Conservation (phyloP, 129 eudicot species). For the Ambrosia artemisiifolia region DNA sequence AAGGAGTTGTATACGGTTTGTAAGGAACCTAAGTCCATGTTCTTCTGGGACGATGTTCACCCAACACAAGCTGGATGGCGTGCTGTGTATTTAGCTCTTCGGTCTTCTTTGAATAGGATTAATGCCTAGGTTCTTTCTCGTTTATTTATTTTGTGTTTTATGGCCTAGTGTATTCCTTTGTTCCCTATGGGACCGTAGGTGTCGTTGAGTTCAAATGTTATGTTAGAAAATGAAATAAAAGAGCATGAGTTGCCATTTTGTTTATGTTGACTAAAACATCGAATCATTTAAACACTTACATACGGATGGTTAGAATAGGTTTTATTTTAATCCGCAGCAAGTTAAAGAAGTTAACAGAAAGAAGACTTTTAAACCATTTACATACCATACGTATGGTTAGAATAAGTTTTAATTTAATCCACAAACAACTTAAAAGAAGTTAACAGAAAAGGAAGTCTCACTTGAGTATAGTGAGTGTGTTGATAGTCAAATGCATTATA, state of each 20-base stretch:
- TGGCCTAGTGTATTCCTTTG: background rate
- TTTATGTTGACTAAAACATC: background rate
- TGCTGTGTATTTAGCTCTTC: constrained; percentile 42
- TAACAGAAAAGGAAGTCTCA: too few species aligned
- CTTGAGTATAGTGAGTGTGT: too few species aligned
- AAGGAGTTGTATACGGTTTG: constrained; percentile 53
- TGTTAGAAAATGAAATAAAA: constrained; percentile 23
- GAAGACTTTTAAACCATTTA: too few species aligned
- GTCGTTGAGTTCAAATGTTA: background rate
- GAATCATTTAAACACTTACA: background rate
- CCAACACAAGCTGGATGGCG: constrained; percentile 86
- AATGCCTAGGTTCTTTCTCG: constrained; percentile 9
- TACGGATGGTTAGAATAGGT: background rate
- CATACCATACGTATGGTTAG: too few species aligned
- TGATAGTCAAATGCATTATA: too few species aligned
- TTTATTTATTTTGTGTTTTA: constrained; percentile 2
- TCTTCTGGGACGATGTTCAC: constrained; percentile 75
- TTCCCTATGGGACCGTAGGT: constrained; percentile 7
- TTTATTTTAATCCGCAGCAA: too few species aligned
- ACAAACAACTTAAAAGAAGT: too few species aligned
- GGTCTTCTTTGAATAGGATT: constrained; percentile 41
- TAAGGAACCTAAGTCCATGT: constrained; percentile 47
- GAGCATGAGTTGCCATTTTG: background rate
- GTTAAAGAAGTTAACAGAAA: too few species aligned
- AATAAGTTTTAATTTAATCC: too few species aligned